Percentiles rank a stretch among this genome's conserved stretches.
Conservation (phyloP, 495 filamentous ascomycete species). For the Filosporella fistucella region DNA sequence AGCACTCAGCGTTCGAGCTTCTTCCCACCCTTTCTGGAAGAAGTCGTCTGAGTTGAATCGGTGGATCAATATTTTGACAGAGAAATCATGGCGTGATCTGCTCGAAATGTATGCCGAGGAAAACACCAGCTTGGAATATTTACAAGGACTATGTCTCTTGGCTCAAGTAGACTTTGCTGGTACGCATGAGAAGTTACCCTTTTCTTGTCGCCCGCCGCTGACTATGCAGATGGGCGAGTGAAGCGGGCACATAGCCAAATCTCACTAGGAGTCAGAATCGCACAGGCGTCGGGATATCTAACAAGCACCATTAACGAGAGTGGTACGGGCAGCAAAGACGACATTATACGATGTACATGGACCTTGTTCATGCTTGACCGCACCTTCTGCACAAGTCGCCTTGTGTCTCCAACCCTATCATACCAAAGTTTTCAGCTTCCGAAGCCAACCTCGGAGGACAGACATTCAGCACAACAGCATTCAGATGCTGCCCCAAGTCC, state of each 20-base stretch:
- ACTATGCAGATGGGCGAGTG: conserved; percentile 3
- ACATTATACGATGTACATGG: conserved; percentile 3
- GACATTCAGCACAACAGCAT: not conserved
- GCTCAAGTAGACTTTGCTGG: conserved; percentile 11
- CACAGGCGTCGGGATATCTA: conserved; percentile 6
- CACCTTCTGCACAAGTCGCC: conserved; percentile 7
- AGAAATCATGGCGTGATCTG: conserved; percentile 8
- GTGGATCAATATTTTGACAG: conserved; percentile 1
- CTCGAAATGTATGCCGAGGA: conserved; percentile 4
- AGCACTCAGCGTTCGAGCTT: conserved; percentile 5
- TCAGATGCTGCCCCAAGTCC: not conserved
- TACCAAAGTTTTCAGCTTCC: conserved; percentile 6
- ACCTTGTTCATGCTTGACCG: conserved; percentile 13
- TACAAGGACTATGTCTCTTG: conserved; percentile 10
- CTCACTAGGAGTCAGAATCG: conserved; percentile 6
- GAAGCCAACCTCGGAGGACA: conserved; percentile 3
- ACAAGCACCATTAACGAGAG: not conserved
- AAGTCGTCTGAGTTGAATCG: not conserved
- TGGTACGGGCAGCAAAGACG: not conserved
- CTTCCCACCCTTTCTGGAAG: conserved; percentile 9
- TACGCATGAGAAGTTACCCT: not conserved
- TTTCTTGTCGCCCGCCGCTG: not conserved
- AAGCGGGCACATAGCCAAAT: conserved; percentile 8
- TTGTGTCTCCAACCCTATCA: conserved; percentile 4
- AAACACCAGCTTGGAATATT: not conserved